Conservation (phyloP, 305 asterid genomes). For the Ajuga reptans region DNA sequence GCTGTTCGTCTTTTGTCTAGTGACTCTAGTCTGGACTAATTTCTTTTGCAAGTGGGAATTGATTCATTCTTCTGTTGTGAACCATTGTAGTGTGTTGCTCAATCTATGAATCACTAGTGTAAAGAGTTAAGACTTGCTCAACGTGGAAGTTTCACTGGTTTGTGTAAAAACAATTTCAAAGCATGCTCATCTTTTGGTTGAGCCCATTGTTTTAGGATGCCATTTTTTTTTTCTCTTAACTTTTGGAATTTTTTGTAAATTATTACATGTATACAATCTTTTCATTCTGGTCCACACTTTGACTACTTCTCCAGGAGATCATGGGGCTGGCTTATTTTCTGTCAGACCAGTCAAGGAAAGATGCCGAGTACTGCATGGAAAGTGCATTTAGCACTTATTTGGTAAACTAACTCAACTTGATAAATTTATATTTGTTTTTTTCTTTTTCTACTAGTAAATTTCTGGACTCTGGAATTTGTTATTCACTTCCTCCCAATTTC, state of each 20-base stretch:
- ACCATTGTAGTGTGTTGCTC: slow-evolving; percentile 4
- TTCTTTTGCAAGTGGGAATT: background rate
- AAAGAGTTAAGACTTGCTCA: slow-evolving; percentile 4
- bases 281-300: slow-evolving; percentile 17
- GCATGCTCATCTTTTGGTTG: slow-evolving; percentile 2
- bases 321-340: slow-evolving; percentile 88
- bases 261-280: slow-evolving; percentile 5
- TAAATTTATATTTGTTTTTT: background rate
- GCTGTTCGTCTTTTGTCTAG: background rate
- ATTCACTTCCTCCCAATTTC: background rate
- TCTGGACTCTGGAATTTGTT: slow-evolving; percentile 18
- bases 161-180: background rate
- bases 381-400: slow-evolving; percentile 77
- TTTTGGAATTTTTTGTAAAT: background rate
- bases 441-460: background rate
- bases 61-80: background rate
- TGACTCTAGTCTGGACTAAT: background rate
- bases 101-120: slow-evolving; percentile 6
- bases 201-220: background rate
- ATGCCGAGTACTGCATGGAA: slow-evolving; percentile 97
- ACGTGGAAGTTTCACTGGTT: slow-evolving; percentile 8
- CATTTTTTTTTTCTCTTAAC: background rate
- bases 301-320: slow-evolving; percentile 66
- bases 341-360: slow-evolving; percentile 88
- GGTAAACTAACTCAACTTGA: slow-evolving; percentile 38